A percentile compares a stretch with the other conserved stretches of the same genome.
Conservation (phyloP, 306 rosid species). For the Macrotyloma uniflorum region DNA sequence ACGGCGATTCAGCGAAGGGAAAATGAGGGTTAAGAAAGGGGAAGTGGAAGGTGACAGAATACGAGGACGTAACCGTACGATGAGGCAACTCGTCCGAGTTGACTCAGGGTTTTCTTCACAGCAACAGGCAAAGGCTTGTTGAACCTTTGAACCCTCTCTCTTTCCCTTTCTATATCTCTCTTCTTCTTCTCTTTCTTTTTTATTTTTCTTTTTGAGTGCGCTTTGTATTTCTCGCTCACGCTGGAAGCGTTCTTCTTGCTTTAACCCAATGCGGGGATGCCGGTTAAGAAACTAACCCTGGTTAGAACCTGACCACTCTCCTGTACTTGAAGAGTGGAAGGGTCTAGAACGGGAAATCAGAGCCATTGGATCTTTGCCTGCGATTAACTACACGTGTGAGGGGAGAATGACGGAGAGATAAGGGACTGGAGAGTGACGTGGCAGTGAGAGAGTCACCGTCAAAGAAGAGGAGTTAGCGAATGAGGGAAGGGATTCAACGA, state of each 20-base stretch:
- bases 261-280: slow-evolving; percentile 50
- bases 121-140: slow-evolving; percentile 23
- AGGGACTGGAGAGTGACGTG: slow-evolving; percentile 54
- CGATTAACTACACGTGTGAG: neutral
- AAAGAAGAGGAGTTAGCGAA: slow-evolving; percentile 24
- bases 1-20: neutral
- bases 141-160: slow-evolving; percentile 28
- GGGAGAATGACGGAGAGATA: slow-evolving; percentile 60
- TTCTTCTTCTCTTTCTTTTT: neutral
- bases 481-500: neutral
- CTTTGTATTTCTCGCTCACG: slow-evolving; percentile 38
- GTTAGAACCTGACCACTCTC: slow-evolving; percentile 47
- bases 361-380: slow-evolving; percentile 53
- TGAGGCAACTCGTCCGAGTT: slow-evolving; percentile 51
- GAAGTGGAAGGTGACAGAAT: slow-evolving; percentile 8
- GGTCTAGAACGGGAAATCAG: slow-evolving; percentile 55
- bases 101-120: slow-evolving; percentile 44
- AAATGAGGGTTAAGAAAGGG: neutral
- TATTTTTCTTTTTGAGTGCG: too few relatives aligned
- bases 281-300: slow-evolving; percentile 56
- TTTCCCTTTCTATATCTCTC: neutral
- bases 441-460: slow-evolving; percentile 39
- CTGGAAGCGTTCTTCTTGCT: slow-evolving; percentile 37
- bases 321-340: slow-evolving; percentile 47
- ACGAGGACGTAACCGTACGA: slow-evolving; percentile 24